Base-by-base conservation (phyloP, 768 basidiomycete species). In the Lanmaoa pseudosensibilis region DNA sequence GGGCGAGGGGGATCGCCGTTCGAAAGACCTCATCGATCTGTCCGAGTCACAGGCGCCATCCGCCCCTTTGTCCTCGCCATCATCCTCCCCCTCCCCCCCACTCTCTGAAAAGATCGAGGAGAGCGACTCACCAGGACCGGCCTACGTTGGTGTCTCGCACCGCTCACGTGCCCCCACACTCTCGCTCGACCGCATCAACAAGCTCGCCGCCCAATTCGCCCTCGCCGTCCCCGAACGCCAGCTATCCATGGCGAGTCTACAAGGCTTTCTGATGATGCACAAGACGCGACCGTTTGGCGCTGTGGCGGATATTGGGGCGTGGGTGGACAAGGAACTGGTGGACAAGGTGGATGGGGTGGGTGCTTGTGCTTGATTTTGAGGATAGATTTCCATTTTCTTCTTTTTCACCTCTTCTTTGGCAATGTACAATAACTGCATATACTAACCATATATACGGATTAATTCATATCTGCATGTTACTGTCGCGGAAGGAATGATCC, bases 231-330 rank as follows among this genome's bases (percentile, higher is more conserved):
- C 83, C 1, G 76, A 80, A 46, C 68, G 76, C 27, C 70, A 70
- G 55, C 44, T 78, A 12, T 74, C 76, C 36, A 76, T 79, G 67
- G 78, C 80, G 3, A 71, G 70, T 23, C 66, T 81, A 0, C 80
- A 80, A 53, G 82, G 85, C 4, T 89, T 83, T 66, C 68, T 92
- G 57, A 88, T 92, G 86, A 70, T 74, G 19, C 81, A 86, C 74
- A 89, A 90, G 69, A 75, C 73, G 7, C 70, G 79, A 5, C 87
- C 89, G 0, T 68, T 73, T 57, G 79, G 78, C 15, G 88, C 88
- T 9, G 78, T 84, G 15, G 68, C 69, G 23, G 75, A 76, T 3
- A 68, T 77, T 7, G 65, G 62, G 11, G 69, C 55, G 10, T 88
- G 85, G 83, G 75, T 86, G 11, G 77, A 78, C 55, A 75, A 76